Percentiles rank a stretch among this genome's conserved stretches.
Conservation (phyloP, 768 basidiomycete species). For the Pleurotus cornucopiae region DNA sequence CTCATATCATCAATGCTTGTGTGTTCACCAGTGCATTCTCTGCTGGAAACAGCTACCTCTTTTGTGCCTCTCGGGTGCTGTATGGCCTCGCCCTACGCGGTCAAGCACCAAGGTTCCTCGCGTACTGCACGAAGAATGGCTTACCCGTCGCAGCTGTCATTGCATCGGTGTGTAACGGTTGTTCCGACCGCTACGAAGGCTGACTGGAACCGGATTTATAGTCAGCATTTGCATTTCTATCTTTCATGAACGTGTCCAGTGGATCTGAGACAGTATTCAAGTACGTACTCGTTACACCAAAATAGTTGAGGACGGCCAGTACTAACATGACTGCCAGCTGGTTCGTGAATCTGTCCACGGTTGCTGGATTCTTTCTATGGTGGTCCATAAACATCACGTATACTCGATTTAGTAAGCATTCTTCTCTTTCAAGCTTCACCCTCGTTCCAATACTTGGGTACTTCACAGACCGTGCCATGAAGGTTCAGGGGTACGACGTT, state of each 20-base stretch:
- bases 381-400: constrained; percentile 67
- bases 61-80: constrained; percentile 47
- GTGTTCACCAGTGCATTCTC: constrained; percentile 73
- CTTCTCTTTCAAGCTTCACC: not conserved
- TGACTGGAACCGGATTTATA: constrained; percentile 11
- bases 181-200: not conserved
- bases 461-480: constrained; percentile 43
- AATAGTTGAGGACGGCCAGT: not conserved
- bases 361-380: constrained; percentile 70
- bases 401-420: constrained; percentile 58
- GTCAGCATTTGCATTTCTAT: constrained; percentile 40
- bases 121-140: constrained; percentile 43
- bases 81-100: constrained; percentile 51
- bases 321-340: constrained; percentile 9
- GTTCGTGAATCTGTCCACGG: constrained; percentile 49
- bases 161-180: constrained; percentile 23
- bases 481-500: constrained; percentile 51
- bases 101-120: constrained; percentile 41
- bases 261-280: constrained; percentile 56
- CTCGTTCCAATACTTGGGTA: not conserved
- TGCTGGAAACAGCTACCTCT: constrained; percentile 64
- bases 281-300: constrained; percentile 23
- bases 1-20: constrained; percentile 68
- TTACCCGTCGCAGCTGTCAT: constrained; percentile 40
- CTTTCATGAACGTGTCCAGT: constrained; percentile 65